Base-by-base conservation (phyloP, 1,284 basidiomycete genomes). In the Cryptococcus amylolentus region DNA sequence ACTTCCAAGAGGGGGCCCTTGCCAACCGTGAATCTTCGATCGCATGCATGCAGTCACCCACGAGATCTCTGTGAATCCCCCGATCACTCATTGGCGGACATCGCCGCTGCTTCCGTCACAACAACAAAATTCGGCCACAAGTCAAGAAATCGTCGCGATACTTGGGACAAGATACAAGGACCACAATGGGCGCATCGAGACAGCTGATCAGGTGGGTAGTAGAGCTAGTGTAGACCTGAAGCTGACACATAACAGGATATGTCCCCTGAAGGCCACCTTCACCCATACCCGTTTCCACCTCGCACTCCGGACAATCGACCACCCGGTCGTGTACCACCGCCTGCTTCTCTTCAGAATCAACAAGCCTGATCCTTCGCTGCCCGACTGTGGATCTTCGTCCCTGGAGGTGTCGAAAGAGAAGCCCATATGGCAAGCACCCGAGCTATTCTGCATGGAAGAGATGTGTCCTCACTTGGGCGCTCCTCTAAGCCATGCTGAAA, bases 401-500 rank as follows among this genome's bases (percentile, higher is more conserved):
- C 53, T 54, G 47, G n/a, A 28, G 52, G 35, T 49, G 52, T 18
- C 26, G 62, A 38, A 37, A 46, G 46, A 43, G 20, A 40, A 48
- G 41, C 54, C 51, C 51, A 52, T 13, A 44, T 46, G 43, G 56
- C 56, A n/a, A 41, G 64, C 26, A 48, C 77, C 78, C 7, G 86
- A 88, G 67, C 79, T 89, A 9, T 91, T 90, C 70, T 86, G 85
- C 45, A 91, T 93, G 89, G 89, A 91, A 73, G 84, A 88, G 8
- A 83, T 82, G 10, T 91, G 90, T 69, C 89, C 89, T 0, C 90
- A 92, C 77, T 81, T 91, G 3, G 89, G 88, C 2, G 89, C 88
- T 5, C 88, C 91, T 51, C 81, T 91, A 68, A 88, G 86, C 35
- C 87, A 89, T 60, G 71, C 72, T n/a, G 64, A 66, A 58, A 60